Base-by-base conservation (phyloP, 805 yeast genomes). In the Kodamaea kaohsiungensis region DNA sequence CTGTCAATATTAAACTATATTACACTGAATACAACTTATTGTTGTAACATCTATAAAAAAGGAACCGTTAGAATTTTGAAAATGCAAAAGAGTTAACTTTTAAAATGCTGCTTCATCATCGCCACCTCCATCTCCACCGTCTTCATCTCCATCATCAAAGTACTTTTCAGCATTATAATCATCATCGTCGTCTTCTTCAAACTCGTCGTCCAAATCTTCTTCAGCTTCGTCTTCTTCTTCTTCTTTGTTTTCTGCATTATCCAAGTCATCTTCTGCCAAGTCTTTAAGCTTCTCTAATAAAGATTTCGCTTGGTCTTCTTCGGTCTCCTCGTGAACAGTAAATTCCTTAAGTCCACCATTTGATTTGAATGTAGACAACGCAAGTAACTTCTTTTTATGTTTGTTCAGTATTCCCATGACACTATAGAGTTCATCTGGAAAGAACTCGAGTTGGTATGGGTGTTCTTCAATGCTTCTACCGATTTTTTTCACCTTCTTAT, bases 91-190 rank as follows among this genome's bases (percentile, higher is more conserved):
- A 2, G 17, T 40, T 5, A 30, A 30, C 35, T 30, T 30, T 30
- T 70, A 87, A 59, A 85, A 86, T 10, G 88, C 90, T 3, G 90
- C 91, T 66, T 86, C 90, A 53, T 80, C 86, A 52, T 81, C 87
- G n/a, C 80, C 89, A 35, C 74, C 85, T 49, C 78, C 87, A 39
- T 78, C 86, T 17, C 76, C 83, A 40, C 80, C 84, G 43, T 81
- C 85, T 50, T 84, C 87, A 58, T 86, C 89, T 45, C 87, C 88
- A 59, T 81, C 87, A 64, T 87, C 91, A 63, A 87, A 87, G 69
- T 87, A 87, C 68, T 83, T 84, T 61, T 87, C 93, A 7, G 93
- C 93, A 62, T 87, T 87, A 63, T 87, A 87, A 66, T 85, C 89
- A 27, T 51, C 54, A 60, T 87, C 91, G 22, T 87, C 91, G 53